Evolutionary conservation across 2,329 filamentous ascomycete genomes (phyloP), one percentile per base, ranked within the genome.

Genomic region (Pleurostoma richardsiae): DNA sequence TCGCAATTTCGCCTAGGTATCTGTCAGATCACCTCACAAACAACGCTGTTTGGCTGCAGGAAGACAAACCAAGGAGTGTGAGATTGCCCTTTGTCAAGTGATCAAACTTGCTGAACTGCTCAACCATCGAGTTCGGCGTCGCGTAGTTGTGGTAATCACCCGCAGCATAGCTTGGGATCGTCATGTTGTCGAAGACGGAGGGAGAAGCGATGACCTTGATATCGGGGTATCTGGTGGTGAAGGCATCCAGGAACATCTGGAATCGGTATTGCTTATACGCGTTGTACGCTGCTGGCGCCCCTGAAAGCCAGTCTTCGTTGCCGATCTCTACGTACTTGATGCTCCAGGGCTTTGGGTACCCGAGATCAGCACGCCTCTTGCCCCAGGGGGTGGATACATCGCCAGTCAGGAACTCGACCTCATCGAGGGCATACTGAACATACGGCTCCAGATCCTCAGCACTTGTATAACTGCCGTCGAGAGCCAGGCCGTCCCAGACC

Each of bases 261-360:
- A 85, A 83, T 4, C 82, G 76, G 53, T 77, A 77, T 48, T 77
- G 72, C 43, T 72, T 69, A 55, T 73, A 77, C 5, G 74, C 70
- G 2, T 70, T 62, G 59, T 69, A 74, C 4, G 75, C 70, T 0
- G 57, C 55, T 2, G 71, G 67, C 4, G 72, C 75, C 4, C 71
- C 71, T 29, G 70, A 73, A 4, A 85, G 72, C 68, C 77, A 79
- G 54, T 87, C 83, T 59, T 87, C 83, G 59, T 87, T 86, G 49
- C 84, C 83, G 40, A 86, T 65, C 62, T 86, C 83, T 46, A 86
- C 78, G 54, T 77, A 83, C 8, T 74, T 68, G 42, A 87, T 69
- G 30, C 60, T 67, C 65, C 80, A 86, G 0, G 83, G 83, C 49
- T 80, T 70, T 0, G 79, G 73, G 54, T 85, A 77, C 4, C 83